phyloP scores from a whole-genome alignment of 306 rosid species.

The Glycine soja region DNA sequence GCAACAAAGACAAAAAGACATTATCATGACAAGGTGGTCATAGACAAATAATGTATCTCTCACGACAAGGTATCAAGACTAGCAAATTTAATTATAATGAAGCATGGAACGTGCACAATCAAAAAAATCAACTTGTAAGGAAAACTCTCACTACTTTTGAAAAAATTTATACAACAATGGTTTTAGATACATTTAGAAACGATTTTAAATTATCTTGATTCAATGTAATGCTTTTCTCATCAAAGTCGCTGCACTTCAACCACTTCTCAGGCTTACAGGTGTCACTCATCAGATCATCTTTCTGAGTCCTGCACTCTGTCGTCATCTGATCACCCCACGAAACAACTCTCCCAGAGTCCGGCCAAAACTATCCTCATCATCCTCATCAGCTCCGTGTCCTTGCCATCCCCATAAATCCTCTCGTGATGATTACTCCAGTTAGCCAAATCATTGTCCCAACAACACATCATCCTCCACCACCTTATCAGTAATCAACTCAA shows the following conservation, averaged over 20 bases:
- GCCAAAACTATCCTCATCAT: slow-evolving; percentile 92
- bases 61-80: too few relatives aligned
- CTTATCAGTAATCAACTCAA: slow-evolving; percentile 73
- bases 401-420: slow-evolving; percentile 76
- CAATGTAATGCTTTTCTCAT: slow-evolving; percentile 89
- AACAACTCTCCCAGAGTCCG: slow-evolving; percentile 79
- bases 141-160: too few relatives aligned
- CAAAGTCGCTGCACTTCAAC: slow-evolving; percentile 89
- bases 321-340: slow-evolving; percentile 98
- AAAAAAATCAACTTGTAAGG: too few relatives aligned
- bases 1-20: too few relatives aligned
- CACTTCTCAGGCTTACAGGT: slow-evolving; percentile 94
- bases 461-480: slow-evolving; percentile 81
- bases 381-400: slow-evolving; percentile 96
- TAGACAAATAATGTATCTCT: too few relatives aligned
- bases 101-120: too few relatives aligned
- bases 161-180: too few relatives aligned
- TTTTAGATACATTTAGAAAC: too few relatives aligned
- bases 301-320: slow-evolving; percentile 75
- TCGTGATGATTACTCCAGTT: slow-evolving; percentile 91
- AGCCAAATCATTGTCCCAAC: slow-evolving; percentile 92
- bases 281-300: slow-evolving; percentile 78
- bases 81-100: slow-evolving; percentile 19
- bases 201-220: too few relatives aligned
- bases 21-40: too few relatives aligned